phyloP scores from a whole-genome alignment of 2,329 filamentous ascomycete species.

The Tympanopsis confertula region DNA sequence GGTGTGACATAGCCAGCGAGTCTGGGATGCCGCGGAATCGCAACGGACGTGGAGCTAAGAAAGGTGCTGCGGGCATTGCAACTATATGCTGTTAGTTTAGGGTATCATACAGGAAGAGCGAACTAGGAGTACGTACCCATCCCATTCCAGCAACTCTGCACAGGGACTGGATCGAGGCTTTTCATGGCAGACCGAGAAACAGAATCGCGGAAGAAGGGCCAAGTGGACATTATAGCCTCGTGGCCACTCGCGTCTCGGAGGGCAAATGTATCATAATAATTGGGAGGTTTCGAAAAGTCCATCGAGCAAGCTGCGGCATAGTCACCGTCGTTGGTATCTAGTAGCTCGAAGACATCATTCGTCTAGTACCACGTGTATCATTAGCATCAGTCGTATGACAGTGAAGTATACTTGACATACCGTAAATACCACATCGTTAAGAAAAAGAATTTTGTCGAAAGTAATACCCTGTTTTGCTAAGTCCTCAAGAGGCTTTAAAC shows the following conservation, averaged over 20 bases:
- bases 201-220: slow-evolving; percentile 44
- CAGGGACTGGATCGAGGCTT: slow-evolving; percentile 37
- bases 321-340: slow-evolving; percentile 38
- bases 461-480: slow-evolving; percentile 18
- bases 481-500: slow-evolving; percentile 41
- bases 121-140: slow-evolving; percentile 29
- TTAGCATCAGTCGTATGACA: neutral
- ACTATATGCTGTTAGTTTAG: slow-evolving; percentile 6
- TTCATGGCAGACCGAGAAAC: slow-evolving; percentile 31
- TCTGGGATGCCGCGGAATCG: slow-evolving; percentile 53
- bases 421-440: slow-evolving; percentile 50
- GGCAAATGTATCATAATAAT: slow-evolving; percentile 51
- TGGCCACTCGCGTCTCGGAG: slow-evolving; percentile 40
- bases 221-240: slow-evolving; percentile 36
- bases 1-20: slow-evolving; percentile 33
- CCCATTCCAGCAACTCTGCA: slow-evolving; percentile 60
- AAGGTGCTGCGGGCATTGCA: slow-evolving; percentile 27
- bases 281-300: slow-evolving; percentile 40
- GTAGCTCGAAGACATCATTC: slow-evolving; percentile 29
- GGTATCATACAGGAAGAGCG: neutral
- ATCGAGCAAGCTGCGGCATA: slow-evolving; percentile 50
- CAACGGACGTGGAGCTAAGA: slow-evolving; percentile 31
- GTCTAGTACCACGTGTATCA: slow-evolving; percentile 9
- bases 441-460: slow-evolving; percentile 45
- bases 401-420: no score